Base-by-base conservation (phyloP, 208 protist species). In the Trypanosomatidae sp. region DNA sequence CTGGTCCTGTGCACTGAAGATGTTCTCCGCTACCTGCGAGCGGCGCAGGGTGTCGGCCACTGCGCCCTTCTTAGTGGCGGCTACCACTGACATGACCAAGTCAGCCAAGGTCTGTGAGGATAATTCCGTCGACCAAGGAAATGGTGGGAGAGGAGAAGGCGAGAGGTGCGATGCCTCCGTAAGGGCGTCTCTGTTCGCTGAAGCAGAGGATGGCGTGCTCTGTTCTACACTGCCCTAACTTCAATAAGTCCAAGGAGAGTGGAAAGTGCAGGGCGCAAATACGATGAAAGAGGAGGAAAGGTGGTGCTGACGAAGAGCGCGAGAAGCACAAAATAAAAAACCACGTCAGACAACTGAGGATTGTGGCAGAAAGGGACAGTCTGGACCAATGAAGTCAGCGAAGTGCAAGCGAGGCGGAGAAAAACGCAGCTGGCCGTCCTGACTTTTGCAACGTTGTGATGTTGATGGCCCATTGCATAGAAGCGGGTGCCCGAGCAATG, bases 1-100 rank as follows among this genome's bases (percentile, higher is more conserved):
- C 72, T 97, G 89, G 17, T 74, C 71, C 69, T 97, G 88, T 6
- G 76, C 85, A 28, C 71, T 15, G 19, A 88, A 49, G 68, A 95
- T 97, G 66, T 62, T 66, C 25, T 86, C 85, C 22, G 73, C 79
- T 39, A 97, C 62, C 76, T 86, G 71, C 10, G 90, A 93, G 50
- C 88, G 91, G 73, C 90, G 92, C 53, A 85, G 64, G 19, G 53
- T 64, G 62, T 91, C 86, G 9, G 59, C 36, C 79, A 81, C 85
- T 15, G 76, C 73, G 22, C 30, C 70, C 50, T 80, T 80, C 70
- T 67, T 76, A 46, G 59, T 71, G 53, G 74, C 62, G 0, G 68
- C n/a, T 39, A 72, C 66, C 43, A 62, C 66, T 44, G 70, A 76
- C 69, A 80, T 80, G 17, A 47, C 71, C 25, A 30, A 68, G 28